phyloP scores from a whole-genome alignment of 2,329 filamentous ascomycete genomes.

The Tetracladium maxilliforme region DNA sequence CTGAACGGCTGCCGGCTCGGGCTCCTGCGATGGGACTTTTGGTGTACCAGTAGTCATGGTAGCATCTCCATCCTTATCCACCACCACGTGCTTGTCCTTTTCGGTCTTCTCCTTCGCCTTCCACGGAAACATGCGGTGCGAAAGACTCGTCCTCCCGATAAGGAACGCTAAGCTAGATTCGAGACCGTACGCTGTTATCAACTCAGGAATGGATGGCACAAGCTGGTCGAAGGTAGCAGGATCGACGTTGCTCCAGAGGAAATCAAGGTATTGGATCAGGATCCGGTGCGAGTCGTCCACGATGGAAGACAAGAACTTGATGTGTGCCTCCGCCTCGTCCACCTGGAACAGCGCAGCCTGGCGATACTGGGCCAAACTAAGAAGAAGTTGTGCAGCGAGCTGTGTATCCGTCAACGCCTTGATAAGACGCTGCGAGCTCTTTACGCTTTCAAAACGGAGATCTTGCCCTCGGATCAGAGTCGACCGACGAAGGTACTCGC shows the following conservation, averaged over 20 bases:
- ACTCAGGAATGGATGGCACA: slow-evolving; percentile 58
- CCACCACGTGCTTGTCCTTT: slow-evolving; percentile 4
- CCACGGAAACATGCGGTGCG: slow-evolving; percentile 36
- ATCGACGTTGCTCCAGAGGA: slow-evolving; percentile 67
- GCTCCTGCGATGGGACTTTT: slow-evolving; percentile 11
- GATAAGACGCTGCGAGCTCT: slow-evolving; percentile 67
- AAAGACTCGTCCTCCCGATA: slow-evolving; percentile 62
- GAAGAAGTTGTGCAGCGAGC: slow-evolving; percentile 69
- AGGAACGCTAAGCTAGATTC: slow-evolving; percentile 73
- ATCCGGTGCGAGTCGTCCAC: slow-evolving; percentile 83
- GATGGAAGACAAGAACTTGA: slow-evolving; percentile 79
- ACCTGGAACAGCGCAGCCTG: slow-evolving; percentile 71
- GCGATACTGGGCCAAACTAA: slow-evolving; percentile 81
- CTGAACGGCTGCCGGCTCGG: slow-evolving; percentile 11
- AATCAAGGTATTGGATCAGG: slow-evolving; percentile 76
- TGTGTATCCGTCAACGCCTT: slow-evolving; percentile 63
- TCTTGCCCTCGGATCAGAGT: slow-evolving; percentile 72
- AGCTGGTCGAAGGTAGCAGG: slow-evolving; percentile 62
- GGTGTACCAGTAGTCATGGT: slow-evolving; percentile 27
- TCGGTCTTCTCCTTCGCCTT: slow-evolving; percentile 7
- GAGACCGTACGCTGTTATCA: slow-evolving; percentile 68
- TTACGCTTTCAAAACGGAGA: slow-evolving; percentile 60
- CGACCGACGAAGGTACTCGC: slow-evolving; percentile 62
- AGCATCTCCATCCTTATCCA: slow-evolving; percentile 43
- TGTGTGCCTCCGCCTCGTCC: slow-evolving; percentile 58